Percentiles rank a stretch among this genome's conserved stretches.
Evolutionary conservation across 257 asterid genomes (phyloP).

Genomic region (Parsonsia alboflavescens): DNA sequence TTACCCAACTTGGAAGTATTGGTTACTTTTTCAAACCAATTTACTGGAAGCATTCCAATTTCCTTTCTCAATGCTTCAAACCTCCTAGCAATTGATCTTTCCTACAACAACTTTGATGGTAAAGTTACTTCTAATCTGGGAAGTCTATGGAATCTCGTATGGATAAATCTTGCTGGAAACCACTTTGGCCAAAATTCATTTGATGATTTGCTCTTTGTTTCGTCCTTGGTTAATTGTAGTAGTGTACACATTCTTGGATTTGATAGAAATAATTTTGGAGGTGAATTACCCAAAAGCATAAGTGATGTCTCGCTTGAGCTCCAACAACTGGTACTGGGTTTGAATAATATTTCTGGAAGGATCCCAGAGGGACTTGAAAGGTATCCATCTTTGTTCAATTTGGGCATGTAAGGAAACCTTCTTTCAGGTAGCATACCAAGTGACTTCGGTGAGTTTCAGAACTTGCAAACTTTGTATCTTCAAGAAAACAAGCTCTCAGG

Average conservation of each 20-base stretch:
- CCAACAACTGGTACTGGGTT: not conserved
- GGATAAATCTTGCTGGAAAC: not conserved
- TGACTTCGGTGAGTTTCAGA: slow-evolving; percentile 23
- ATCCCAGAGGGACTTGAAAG: slow-evolving; percentile 26
- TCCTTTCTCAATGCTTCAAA: slow-evolving; percentile 1
- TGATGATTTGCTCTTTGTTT: slow-evolving; percentile 24
- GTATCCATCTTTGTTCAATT: slow-evolving; percentile 7
- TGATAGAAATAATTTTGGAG: slow-evolving; percentile 19
- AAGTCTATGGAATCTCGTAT: slow-evolving; percentile 10
- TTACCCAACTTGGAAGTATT: not conserved
- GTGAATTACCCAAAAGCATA: slow-evolving; percentile 28
- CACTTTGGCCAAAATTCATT: not conserved
- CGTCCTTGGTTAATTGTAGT: slow-evolving; percentile 27
- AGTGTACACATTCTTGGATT: slow-evolving; percentile 9
- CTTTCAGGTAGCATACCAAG: slow-evolving; percentile 26
- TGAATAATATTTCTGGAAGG: slow-evolving; percentile 25
- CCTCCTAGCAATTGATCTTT: slow-evolving; percentile 12
- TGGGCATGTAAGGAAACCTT: slow-evolving; percentile 8
- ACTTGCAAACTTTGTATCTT: not conserved
- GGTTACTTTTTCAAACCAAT: not conserved
- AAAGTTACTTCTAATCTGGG: slow-evolving; percentile 21
- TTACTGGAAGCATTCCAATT: slow-evolving; percentile 6
- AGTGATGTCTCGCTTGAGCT: slow-evolving; percentile 27
- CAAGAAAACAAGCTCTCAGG: not conserved
- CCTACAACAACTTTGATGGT: slow-evolving; percentile 22